Evolutionary conservation across 345 rosid genomes (phyloP).

Genomic region (Triadica sebifera): DNA sequence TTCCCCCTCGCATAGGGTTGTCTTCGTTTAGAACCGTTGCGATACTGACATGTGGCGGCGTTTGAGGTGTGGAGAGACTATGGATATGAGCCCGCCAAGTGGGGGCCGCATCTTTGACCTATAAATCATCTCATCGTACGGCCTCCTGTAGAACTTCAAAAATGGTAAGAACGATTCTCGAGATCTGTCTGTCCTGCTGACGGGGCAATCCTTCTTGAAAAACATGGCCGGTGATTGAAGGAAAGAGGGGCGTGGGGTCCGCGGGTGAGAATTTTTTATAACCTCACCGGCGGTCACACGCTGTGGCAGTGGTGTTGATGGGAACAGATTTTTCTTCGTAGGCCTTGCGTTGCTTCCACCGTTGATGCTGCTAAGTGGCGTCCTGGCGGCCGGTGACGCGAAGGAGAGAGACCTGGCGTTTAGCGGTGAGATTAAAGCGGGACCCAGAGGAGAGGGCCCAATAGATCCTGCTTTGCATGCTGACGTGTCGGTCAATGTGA

Average conservation of each 20-base stretch:
- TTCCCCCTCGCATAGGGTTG: neutral
- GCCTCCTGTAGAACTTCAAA: conserved; percentile 67
- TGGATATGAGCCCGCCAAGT: conserved; percentile 80
- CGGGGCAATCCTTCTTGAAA: conserved; percentile 62
- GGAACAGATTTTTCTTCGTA: conserved; percentile 53
- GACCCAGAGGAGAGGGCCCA: conserved; percentile 39
- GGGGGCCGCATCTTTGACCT: conserved; percentile 89
- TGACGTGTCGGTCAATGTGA: conserved; percentile 65
- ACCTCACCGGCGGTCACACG: conserved; percentile 32
- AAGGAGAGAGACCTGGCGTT: conserved; percentile 71
- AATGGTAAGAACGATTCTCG: conserved; percentile 79
- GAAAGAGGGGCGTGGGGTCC: conserved; percentile 81
- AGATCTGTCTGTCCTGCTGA: conserved; percentile 50
- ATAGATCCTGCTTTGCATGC: conserved; percentile 48
- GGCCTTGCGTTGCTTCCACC: conserved; percentile 13
- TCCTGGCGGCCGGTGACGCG: conserved; percentile 73
- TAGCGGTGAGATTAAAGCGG: conserved; percentile 61
- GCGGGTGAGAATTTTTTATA: conserved; percentile 24
- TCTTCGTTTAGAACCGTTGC: conserved; percentile 61
- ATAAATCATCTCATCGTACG: conserved; percentile 90
- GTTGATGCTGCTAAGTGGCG: conserved; percentile 42
- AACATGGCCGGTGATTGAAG: conserved; percentile 88
- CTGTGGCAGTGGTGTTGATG: conserved; percentile 82
- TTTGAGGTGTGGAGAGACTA: conserved; percentile 62
- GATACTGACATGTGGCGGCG: conserved; percentile 85